These are phyloP conservation scores for Solanum chiquidenum DNA, from an alignment of 257 asterid species.

Conservation along the genomic window DNA sequence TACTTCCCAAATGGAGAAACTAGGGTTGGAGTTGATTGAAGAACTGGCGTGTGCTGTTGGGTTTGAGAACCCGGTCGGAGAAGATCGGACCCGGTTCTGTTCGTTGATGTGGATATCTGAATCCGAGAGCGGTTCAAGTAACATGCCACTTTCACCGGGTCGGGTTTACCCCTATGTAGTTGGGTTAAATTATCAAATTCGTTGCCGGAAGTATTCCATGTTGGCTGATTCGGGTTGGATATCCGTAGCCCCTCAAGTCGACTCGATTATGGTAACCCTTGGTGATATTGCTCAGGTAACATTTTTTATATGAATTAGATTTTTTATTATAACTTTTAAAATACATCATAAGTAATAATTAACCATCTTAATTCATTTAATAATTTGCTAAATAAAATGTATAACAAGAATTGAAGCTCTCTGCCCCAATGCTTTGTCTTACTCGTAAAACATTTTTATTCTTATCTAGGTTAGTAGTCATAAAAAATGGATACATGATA, in stretches of 20 bases:
- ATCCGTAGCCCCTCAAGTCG: conserved; percentile 30
- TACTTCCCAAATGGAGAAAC: conserved; percentile 37
- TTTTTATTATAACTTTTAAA: not conserved
- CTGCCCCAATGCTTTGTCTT: not conserved
- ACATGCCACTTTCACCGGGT: conserved; percentile 21
- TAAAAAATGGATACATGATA: too few species aligned
- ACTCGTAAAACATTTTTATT: not conserved
- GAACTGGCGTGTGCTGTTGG: conserved; percentile 40
- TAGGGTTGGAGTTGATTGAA: conserved; percentile 38
- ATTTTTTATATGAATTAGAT: not conserved
- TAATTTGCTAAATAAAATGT: not conserved
- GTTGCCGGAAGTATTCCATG: conserved; percentile 25
- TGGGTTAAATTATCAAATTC: conserved; percentile 44
- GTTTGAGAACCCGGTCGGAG: conserved; percentile 35
- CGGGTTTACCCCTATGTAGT: conserved; percentile 56
- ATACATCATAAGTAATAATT: too few species aligned
- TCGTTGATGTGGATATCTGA: conserved; percentile 56
- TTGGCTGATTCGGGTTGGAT: conserved; percentile 66
- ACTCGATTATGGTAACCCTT: conserved; percentile 46
- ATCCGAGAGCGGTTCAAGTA: conserved; percentile 13
- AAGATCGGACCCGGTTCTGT: conserved; percentile 15
- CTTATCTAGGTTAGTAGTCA: too few species aligned
- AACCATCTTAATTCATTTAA: too few species aligned
- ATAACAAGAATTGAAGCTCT: not conserved
- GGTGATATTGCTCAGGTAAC: conserved; percentile 76